phyloP scores from a whole-genome alignment of 768 basidiomycete species.

The Arthromyces matolae region DNA sequence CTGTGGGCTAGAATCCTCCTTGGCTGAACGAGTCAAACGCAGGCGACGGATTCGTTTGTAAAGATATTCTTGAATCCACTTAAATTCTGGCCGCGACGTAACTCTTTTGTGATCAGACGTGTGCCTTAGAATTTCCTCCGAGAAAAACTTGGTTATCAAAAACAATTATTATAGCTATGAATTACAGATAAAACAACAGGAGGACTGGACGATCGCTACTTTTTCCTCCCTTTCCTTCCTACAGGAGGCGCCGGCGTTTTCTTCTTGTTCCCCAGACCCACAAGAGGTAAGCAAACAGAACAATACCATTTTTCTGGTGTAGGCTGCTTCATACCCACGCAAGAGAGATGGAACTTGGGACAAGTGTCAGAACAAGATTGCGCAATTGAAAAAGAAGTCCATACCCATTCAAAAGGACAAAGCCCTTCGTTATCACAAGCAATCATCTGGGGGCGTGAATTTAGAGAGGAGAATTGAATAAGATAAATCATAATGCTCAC shows the following conservation, averaged over 20 bases:
- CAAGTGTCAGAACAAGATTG: not conserved
- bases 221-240: conserved; percentile 23
- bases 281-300: conserved; percentile 40
- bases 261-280: conserved; percentile 12
- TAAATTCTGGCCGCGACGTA: not conserved
- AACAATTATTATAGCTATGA: too few species aligned
- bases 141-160: too few species aligned
- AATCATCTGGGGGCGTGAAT: conserved; percentile 49
- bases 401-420: conserved; percentile 70
- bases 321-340: conserved; percentile 51
- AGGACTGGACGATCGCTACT: conserved; percentile 7
- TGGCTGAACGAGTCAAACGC: conserved; percentile 42
- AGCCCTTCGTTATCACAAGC: conserved; percentile 64
- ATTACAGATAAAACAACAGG: not conserved
- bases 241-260: conserved; percentile 22
- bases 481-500: conserved; percentile 26
- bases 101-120: too few species aligned
- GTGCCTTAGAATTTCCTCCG: too few species aligned
- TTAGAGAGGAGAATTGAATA: not conserved
- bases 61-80: not conserved
- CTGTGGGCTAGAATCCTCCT: conserved; percentile 17
- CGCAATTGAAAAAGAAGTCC: conserved; percentile 15
- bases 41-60: conserved; percentile 24
- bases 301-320: conserved; percentile 55
- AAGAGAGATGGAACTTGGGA: conserved; percentile 56